A percentile compares a stretch with the other conserved stretches of the same genome.
These are phyloP conservation scores for Fennellomyces sp. DNA, from an alignment of 371 early-diverging fungal genomes.

Conservation along the genomic window DNA sequence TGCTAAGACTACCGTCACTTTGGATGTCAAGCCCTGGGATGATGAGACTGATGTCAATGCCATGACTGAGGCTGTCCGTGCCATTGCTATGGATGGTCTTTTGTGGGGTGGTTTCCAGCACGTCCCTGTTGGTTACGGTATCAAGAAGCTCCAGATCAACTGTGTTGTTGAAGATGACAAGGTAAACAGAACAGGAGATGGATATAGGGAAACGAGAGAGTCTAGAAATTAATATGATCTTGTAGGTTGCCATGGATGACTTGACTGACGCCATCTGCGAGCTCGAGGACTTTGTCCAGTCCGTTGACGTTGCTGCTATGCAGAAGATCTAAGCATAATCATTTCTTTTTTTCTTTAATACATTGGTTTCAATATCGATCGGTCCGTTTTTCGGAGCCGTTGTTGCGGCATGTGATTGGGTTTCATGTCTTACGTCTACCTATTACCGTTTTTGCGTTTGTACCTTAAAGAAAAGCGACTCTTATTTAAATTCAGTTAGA, in stretches of 20 bases:
- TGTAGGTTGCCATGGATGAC: slow-evolving; percentile 69
- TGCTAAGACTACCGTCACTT: slow-evolving; percentile 92
- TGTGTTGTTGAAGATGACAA: slow-evolving; percentile 94
- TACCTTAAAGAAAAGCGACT: background rate
- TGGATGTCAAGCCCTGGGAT: slow-evolving; percentile 98
- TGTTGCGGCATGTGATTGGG: background rate
- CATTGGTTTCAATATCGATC: background rate
- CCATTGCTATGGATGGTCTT: slow-evolving; percentile 87
- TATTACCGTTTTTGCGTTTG: slow-evolving; percentile 2
- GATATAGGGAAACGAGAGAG: too few species aligned
- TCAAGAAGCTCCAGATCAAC: slow-evolving; percentile 93
- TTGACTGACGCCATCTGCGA: slow-evolving; percentile 78
- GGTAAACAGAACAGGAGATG: slow-evolving; percentile 50
- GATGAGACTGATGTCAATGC: slow-evolving; percentile 90
- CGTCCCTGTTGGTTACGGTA: slow-evolving; percentile 89
- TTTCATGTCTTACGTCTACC: background rate
- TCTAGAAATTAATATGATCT: too few species aligned
- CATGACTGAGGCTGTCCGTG: slow-evolving; percentile 74
- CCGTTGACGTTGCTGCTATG: slow-evolving; percentile 92
- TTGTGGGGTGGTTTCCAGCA: slow-evolving; percentile 87
- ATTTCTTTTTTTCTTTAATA: background rate
- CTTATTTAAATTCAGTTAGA: background rate
- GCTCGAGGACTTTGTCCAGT: slow-evolving; percentile 90
- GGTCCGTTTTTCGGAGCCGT: background rate
- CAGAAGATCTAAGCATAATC: slow-evolving; percentile 83